These are phyloP conservation scores for Paxillus rubicundulus DNA, from an alignment of 768 basidiomycete genomes.

Conservation along the genomic window DNA sequence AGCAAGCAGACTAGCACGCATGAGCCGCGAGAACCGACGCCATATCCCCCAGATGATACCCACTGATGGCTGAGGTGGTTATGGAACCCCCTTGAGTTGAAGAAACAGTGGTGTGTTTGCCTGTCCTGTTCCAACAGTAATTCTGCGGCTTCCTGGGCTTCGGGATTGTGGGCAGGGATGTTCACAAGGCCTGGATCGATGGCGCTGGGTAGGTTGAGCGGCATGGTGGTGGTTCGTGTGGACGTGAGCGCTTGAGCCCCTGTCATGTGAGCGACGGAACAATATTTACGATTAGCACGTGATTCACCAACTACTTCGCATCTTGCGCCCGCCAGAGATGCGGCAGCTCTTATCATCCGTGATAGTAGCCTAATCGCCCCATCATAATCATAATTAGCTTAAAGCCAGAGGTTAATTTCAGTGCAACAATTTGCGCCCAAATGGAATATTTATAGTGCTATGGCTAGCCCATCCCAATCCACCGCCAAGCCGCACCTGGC, in stretches of 20 bases:
- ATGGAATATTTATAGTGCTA: not conserved
- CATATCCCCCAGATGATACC: constrained; percentile 12
- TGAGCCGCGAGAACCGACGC: not conserved
- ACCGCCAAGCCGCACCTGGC: no score
- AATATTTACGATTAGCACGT: no score
- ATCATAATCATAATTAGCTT: no score
- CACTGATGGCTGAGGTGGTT: constrained; percentile 63
- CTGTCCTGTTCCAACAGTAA: constrained; percentile 48
- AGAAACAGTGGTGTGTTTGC: constrained; percentile 51
- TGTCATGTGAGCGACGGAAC: not conserved
- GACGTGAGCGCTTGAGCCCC: no score
- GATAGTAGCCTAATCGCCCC: no score
- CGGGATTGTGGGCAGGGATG: constrained; percentile 43
- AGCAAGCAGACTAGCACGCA: constrained; percentile 43
- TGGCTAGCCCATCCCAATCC: no score
- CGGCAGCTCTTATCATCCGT: no score
- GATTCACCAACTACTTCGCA: no score
- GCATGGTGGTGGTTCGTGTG: constrained; percentile 5
- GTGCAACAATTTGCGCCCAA: not conserved
- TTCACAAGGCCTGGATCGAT: constrained; percentile 42
- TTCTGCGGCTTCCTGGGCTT: constrained; percentile 42
- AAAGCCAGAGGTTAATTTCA: no score
- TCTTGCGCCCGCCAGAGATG: no score
- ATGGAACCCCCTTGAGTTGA: constrained; percentile 44
- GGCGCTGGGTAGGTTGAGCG: constrained; percentile 10